Conservation (phyloP, 2,329 filamentous ascomycete species). For the Fusarium piperis region DNA sequence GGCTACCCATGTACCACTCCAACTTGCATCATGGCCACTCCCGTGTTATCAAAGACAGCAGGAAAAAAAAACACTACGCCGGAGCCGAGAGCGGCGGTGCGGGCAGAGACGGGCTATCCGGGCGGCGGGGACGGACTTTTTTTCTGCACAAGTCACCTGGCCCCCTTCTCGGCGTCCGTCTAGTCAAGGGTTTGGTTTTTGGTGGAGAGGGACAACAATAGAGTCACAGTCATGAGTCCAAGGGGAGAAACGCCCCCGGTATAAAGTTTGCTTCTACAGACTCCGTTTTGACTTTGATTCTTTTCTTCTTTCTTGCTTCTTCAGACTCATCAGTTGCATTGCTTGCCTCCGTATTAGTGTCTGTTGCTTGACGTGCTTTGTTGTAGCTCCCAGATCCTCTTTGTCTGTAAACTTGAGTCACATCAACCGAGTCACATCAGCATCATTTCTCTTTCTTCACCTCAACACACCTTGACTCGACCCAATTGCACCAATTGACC, state of each 20-base stretch:
- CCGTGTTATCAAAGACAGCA: background rate
- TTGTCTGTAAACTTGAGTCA: slow-evolving; percentile 6
- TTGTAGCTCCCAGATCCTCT: background rate
- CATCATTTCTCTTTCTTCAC: background rate
- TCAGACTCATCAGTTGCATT: background rate
- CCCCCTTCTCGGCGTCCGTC: slow-evolving; percentile 4
- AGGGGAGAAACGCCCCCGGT: background rate
- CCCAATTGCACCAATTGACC: background rate
- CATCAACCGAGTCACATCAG: slow-evolving; percentile 5
- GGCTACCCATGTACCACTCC: slow-evolving; percentile 20
- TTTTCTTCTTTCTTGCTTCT: background rate
- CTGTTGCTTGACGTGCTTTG: background rate
- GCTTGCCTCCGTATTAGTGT: background rate
- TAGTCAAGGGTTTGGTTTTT: background rate
- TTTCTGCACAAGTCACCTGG: slow-evolving; percentile 26
- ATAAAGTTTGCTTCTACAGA: background rate
- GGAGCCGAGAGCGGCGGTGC: slow-evolving; percentile 35
- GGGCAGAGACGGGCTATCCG: slow-evolving; percentile 43
- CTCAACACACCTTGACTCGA: background rate
- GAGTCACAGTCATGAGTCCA: slow-evolving; percentile 1
- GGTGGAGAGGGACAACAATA: slow-evolving; percentile 14
- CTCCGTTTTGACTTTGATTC: background rate
- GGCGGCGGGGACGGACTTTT: slow-evolving; percentile 28
- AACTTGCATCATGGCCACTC: background rate
- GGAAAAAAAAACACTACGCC: slow-evolving; percentile 14